Evolutionary conservation across 148 eudicot species (phyloP), one percentile per base, ranked within the genome.

Genomic region (Camellia japonica): DNA sequence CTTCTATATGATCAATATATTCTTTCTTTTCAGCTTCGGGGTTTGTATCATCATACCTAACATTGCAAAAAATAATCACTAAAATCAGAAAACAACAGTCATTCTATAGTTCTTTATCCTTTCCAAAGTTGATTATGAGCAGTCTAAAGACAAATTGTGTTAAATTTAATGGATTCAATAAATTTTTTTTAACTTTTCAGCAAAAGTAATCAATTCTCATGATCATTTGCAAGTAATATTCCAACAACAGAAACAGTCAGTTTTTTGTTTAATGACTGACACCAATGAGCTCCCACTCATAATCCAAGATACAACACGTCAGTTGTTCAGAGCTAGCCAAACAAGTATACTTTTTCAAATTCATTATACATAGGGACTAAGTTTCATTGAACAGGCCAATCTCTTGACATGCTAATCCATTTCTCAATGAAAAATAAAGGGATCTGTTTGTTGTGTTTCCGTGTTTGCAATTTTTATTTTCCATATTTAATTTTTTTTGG

Each of bases 1-100:
- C 98, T 85, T 89, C 82, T 52, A 89, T 89, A 80, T 89, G 92
- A 87, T 89, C 90, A 56, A 89, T 87, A 71, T 89, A 89, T 84
- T 96, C 98, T 84, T 90, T 84, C 87, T 92, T 93, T 85, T 96
- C 99, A 69, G 99, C 99, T 82, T 96, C 99, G 18, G 98, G 99
- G 68, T 96, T 96, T 76, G 99, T 96, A 86, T 96, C 99, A 84
- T 96, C 99, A 85, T 82, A 96, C 92, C 99, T 96, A 81, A 5
- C 77, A 71, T 49, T 71, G 74, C 52, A 47, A 64, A 64, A 77
- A 56, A 75, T 13, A 20, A 76, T 6, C 9, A 20, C 58, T 71
- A 69, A 60, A 70, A 70, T 64, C 5, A 73, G 42, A 64, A 73
- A 13, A 73, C n/a, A 54, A 13, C 12, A 30, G 19, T 16, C 62